These are phyloP conservation scores for Mycena maculata DNA, from an alignment of 768 basidiomycete genomes.

Conservation along the genomic window DNA sequence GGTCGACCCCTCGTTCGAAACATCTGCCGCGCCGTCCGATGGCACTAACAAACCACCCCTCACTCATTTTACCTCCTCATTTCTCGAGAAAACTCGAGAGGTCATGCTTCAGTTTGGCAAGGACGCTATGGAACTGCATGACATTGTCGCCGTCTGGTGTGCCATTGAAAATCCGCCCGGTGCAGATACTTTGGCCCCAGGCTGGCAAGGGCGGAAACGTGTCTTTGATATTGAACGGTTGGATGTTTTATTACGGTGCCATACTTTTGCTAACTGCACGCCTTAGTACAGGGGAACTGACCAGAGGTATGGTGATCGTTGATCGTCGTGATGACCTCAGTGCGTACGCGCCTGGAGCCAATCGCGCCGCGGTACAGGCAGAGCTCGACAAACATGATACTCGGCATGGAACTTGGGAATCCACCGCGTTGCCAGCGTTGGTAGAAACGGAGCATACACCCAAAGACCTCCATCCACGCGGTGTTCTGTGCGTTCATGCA, in stretches of 20 bases:
- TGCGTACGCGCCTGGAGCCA: constrained; percentile 74
- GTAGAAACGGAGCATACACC: constrained; percentile 58
- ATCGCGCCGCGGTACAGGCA: constrained; percentile 72
- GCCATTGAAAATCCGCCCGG: constrained; percentile 76
- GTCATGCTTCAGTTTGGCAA: constrained; percentile 85
- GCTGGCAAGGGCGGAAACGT: constrained; percentile 68
- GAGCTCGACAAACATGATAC: constrained; percentile 53
- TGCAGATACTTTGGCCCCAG: constrained; percentile 47
- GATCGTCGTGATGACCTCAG: constrained; percentile 76
- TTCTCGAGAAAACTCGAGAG: constrained; percentile 79
- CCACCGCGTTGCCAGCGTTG: constrained; percentile 64
- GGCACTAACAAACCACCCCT: constrained; percentile 65
- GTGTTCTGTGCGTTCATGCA: constrained; percentile 60
- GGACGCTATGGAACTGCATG: constrained; percentile 91
- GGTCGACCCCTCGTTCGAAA: constrained; percentile 73
- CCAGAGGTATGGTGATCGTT: constrained; percentile 85
- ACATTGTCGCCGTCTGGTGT: constrained; percentile 91
- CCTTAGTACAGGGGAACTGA: constrained; percentile 77
- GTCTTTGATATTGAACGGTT: constrained; percentile 80
- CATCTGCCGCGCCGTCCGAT: constrained; percentile 60
- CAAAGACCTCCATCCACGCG: constrained; percentile 28
- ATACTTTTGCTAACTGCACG: constrained; percentile 7
- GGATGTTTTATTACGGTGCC: constrained; percentile 7
- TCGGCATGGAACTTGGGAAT: constrained; percentile 53
- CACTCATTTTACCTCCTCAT: constrained; percentile 81